Evolutionary conservation across 306 rosid genomes (phyloP).

Genomic region (Fragaria iinumae): DNA sequence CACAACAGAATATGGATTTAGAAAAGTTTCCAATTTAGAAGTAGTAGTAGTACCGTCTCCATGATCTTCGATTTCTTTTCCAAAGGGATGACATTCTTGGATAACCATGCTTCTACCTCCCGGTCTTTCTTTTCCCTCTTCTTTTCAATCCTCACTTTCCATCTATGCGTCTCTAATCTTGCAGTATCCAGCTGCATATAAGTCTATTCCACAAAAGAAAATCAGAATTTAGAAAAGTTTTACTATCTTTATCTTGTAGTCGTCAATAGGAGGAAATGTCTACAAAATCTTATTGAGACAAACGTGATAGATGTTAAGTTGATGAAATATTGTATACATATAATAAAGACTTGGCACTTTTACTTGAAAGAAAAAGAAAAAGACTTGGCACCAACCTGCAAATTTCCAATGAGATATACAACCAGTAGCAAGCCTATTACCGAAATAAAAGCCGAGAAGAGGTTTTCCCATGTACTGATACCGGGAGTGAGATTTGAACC

Average conservation of each 20-base stretch:
- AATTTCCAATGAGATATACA: conserved; percentile 22
- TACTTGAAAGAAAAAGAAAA: neutral
- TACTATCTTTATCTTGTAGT: no score
- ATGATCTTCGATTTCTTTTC: neutral
- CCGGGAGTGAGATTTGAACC: conserved; percentile 28
- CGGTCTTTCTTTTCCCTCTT: neutral
- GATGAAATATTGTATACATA: neutral
- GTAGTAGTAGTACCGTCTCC: neutral
- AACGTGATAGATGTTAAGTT: no score
- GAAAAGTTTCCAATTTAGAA: no score
- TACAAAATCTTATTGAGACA: neutral
- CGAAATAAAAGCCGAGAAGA: conserved; percentile 21
- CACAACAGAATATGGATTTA: no score
- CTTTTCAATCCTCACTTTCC: no score
- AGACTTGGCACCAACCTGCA: conserved; percentile 23
- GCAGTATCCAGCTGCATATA: no score
- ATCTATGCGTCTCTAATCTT: neutral
- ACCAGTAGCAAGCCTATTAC: conserved; percentile 25
- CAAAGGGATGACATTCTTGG: neutral
- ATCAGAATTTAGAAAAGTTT: no score
- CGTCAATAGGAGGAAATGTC: no score
- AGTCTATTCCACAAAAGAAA: no score
- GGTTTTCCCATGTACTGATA: conserved; percentile 25
- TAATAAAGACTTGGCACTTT: neutral
- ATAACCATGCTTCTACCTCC: neutral